Evolutionary conservation across 139 green algal genomes (phyloP).

Genomic region (Ulvella scutata): DNA sequence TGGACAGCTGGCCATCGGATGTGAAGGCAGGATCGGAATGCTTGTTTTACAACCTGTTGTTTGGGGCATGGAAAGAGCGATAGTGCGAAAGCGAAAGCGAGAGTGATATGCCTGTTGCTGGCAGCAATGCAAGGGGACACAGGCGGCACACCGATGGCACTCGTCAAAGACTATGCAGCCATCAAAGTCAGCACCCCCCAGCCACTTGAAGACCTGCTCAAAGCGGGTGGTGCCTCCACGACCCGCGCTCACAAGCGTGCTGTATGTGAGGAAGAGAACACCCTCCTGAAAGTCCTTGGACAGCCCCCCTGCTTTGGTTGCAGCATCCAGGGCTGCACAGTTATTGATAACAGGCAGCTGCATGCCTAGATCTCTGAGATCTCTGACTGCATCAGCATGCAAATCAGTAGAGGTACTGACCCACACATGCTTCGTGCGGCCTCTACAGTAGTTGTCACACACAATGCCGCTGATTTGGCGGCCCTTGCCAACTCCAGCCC

Average conservation of each 20-base stretch:
- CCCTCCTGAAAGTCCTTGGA: conserved; percentile 59
- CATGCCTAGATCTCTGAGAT: conserved; percentile 35
- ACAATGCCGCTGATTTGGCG: conserved; percentile 64
- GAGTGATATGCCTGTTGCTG: background rate
- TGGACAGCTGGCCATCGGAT: no score
- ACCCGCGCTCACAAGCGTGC: conserved; percentile 34
- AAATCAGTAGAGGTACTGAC: conserved; percentile 55
- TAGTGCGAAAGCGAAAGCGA: no score
- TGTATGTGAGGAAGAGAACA: conserved; percentile 81
- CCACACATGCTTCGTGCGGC: conserved; percentile 44
- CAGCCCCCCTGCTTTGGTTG: conserved; percentile 38
- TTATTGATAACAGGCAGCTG: conserved; percentile 57
- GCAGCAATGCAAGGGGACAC: background rate
- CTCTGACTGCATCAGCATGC: conserved; percentile 40
- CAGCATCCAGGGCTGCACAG: conserved; percentile 48
- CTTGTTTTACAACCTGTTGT: no score
- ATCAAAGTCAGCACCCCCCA: conserved; percentile 40
- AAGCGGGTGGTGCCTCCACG: conserved; percentile 23
- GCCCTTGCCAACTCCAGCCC: conserved; percentile 73
- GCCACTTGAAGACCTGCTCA: conserved; percentile 55
- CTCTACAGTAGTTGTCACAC: conserved; percentile 66
- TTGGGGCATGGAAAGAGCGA: no score
- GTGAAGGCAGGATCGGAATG: no score
- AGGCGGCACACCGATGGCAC: conserved; percentile 21
- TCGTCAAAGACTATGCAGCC: conserved; percentile 68